phyloP scores from a whole-genome alignment of 257 asterid genomes.

The Sherardia arvensis region DNA sequence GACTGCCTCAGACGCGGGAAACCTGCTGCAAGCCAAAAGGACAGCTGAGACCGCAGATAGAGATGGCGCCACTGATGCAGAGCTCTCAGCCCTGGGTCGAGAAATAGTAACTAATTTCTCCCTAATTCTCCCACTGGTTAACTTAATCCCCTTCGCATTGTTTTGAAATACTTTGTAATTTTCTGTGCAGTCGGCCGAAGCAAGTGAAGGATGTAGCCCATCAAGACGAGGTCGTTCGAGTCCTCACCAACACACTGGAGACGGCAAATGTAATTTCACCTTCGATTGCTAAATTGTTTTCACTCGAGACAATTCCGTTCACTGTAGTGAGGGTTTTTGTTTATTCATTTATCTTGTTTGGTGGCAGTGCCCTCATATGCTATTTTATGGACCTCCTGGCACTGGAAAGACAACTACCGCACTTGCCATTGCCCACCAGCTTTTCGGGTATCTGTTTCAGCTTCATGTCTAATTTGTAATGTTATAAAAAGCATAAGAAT shows the following conservation, averaged over 20 bases:
- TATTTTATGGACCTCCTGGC: slow-evolving; percentile 97
- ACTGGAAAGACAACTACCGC: slow-evolving; percentile 97
- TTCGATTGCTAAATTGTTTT: not conserved
- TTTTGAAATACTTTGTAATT: not conserved
- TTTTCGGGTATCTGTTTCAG: slow-evolving; percentile 44
- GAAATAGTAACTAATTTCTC: slow-evolving; percentile 49
- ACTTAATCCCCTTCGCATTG: not conserved
- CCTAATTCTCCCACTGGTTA: not conserved
- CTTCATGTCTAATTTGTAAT: not conserved
- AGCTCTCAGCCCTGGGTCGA: slow-evolving; percentile 98
- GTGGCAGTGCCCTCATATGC: slow-evolving; percentile 88
- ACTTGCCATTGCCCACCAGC: slow-evolving; percentile 91
- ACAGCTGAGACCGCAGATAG: not conserved
- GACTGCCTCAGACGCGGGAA: not conserved
- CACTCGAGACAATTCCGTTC: not conserved
- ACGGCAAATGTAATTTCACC: slow-evolving; percentile 56
- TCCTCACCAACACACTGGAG: slow-evolving; percentile 89
- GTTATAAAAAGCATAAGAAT: not conserved
- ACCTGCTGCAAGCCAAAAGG: not conserved
- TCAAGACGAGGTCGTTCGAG: slow-evolving; percentile 96
- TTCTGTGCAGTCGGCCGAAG: slow-evolving; percentile 72
- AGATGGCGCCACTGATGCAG: slow-evolving; percentile 85
- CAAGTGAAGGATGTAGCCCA: slow-evolving; percentile 96
- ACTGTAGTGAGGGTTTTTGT: slow-evolving; percentile 7
- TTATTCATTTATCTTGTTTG: not conserved